phyloP scores from a whole-genome alignment of 2,329 filamentous ascomycete species.

The Botrytis elliptica region DNA sequence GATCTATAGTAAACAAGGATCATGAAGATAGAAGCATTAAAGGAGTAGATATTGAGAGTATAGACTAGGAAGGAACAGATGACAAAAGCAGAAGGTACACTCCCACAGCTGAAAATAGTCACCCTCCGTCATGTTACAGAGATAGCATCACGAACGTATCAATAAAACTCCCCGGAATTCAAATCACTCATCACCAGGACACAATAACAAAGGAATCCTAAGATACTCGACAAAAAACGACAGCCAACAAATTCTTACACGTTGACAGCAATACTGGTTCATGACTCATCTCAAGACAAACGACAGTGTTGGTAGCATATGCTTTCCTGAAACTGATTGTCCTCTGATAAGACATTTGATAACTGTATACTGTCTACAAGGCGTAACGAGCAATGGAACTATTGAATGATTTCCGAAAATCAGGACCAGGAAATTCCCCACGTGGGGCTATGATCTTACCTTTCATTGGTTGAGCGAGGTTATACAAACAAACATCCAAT shows the following conservation, averaged over 20 bases:
- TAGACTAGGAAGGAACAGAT: neutral
- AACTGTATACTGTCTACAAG: neutral
- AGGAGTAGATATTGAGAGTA: neutral
- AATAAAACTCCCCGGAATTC: neutral
- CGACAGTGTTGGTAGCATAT: neutral
- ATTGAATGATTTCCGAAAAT: neutral
- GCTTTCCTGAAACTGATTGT: neutral
- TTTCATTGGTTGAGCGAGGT: neutral
- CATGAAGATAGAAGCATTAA: neutral
- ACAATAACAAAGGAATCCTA: no score
- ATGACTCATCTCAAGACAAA: neutral
- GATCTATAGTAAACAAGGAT: neutral
- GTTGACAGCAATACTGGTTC: neutral
- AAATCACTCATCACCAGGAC: neutral
- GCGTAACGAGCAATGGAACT: neutral
- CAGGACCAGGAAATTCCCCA: neutral
- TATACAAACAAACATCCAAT: neutral
- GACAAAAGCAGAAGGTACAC: constrained; percentile 22
- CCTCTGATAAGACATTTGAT: neutral
- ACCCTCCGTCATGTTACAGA: neutral
- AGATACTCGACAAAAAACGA: neutral
- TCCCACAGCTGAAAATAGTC: neutral
- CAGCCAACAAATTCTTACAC: constrained; percentile 1
- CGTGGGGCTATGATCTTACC: neutral
- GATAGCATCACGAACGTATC: neutral